Evolutionary conservation across 441 rosid species (phyloP).

Genomic region (Gossypium schwendimanii): DNA sequence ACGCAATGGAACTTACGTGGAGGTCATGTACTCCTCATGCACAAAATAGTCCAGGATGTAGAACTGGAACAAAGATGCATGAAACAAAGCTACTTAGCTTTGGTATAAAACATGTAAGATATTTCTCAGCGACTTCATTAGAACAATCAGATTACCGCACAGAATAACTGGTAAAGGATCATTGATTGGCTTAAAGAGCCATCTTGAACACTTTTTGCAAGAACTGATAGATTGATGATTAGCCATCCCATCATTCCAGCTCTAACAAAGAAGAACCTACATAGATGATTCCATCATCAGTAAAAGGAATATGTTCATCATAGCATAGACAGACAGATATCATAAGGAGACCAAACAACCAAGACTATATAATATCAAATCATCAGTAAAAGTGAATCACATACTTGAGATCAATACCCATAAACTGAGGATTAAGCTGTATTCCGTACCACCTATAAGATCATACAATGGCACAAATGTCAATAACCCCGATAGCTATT

Average conservation of each 20-base stretch:
- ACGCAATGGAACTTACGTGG: conserved; percentile 60
- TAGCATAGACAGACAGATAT: neutral
- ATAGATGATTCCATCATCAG: conserved; percentile 19
- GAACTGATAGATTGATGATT: conserved; percentile 73
- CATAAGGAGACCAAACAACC: neutral
- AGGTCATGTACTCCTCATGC: conserved; percentile 83
- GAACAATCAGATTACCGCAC: conserved; percentile 47
- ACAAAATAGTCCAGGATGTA: conserved; percentile 77
- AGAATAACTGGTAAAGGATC: conserved; percentile 80
- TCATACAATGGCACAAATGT: conserved; percentile 15
- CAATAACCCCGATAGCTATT: neutral
- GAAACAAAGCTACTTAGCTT: conserved; percentile 13
- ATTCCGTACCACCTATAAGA: conserved; percentile 79
- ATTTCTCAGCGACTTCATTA: neutral
- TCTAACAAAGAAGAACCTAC: conserved; percentile 88
- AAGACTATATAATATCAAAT: neutral
- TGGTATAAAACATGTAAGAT: neutral
- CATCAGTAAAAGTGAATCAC: conserved; percentile 13
- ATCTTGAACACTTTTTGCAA: conserved; percentile 58
- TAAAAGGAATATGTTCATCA: conserved; percentile 4
- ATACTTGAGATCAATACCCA: conserved; percentile 84
- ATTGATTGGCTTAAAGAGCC: conserved; percentile 47
- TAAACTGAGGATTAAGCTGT: conserved; percentile 80
- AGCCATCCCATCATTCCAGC: conserved; percentile 99
- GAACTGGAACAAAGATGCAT: conserved; percentile 35